Base-by-base conservation (phyloP, 2,329 filamentous ascomycete genomes). In the Xylariaceae sp. region DNA sequence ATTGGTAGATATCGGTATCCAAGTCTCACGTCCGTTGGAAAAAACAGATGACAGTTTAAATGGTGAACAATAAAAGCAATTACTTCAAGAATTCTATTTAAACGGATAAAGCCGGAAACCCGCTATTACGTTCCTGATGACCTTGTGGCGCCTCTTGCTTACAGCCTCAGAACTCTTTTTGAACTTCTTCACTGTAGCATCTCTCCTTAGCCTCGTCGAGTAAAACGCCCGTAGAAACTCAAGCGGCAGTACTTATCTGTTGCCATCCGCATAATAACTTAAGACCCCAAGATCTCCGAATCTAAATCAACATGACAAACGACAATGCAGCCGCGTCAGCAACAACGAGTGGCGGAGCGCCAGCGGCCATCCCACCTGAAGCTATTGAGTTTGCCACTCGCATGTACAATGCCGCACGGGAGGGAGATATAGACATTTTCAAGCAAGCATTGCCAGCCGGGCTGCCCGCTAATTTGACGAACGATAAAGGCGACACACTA, bases 401-500 rank as follows among this genome's bases (percentile, higher is more conserved):
- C 58, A 81, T 90, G 73, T 91, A 87, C 72, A 80, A 88, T 61
- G 80, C 84, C 23, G 86, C 87, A 1, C 80, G 87, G 26, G 67
- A 72, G 18, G 87, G 87, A 50, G 74, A 86, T 42, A 74, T 80
- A 2, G 67, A 79, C 4, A 70, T 83, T 10, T 81, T 91, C n/a
- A 67, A 78, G 35, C 80, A 86, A 69, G 87, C 87, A 41, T 70
- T 91, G 30, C 75, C 78, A 1, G 83, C 82, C 2, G 87, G 88
- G 1, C 73, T 91, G 21, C 87, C 87, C 0, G 75, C 81, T 1
- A 90, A 89, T 63, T 75, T 91, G 69, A 89, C 86, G 18, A 90
- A 91, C 63, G 81, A 87, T 43, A 86, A 88, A 59, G 88, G 87
- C 42, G 87, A 91, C 67, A 88, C 82, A n/a, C 70, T 91, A 55